Evolutionary conservation across 2,329 filamentous ascomycete species (phyloP).

Genomic region (Ceratocystis colombiana): DNA sequence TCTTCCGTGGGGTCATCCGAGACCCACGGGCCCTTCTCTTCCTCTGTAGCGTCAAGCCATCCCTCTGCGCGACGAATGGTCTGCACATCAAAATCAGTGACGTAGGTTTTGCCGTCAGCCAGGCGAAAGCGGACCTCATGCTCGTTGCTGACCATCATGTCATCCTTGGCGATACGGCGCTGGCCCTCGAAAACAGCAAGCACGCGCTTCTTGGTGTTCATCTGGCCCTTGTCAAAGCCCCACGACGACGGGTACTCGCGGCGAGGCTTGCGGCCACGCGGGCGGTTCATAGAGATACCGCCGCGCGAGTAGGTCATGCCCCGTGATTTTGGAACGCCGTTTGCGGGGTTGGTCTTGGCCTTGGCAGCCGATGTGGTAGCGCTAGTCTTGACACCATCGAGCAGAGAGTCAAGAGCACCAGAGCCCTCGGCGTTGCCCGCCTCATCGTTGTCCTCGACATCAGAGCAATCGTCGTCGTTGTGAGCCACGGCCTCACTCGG

Average conservation of each 20-base stretch:
- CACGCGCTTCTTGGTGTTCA: constrained; percentile 97
- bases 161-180: constrained; percentile 86
- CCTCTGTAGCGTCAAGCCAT: constrained; percentile 65
- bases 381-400: constrained; percentile 43
- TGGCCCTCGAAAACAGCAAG: constrained; percentile 84
- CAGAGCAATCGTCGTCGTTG: constrained; percentile 41
- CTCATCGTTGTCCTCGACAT: constrained; percentile 47
- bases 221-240: constrained; percentile 84
- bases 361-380: constrained; percentile 39
- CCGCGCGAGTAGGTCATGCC: constrained; percentile 71
- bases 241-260: constrained; percentile 90
- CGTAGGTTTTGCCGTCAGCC: constrained; percentile 63
- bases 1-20: constrained; percentile 57
- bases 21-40: constrained; percentile 80
- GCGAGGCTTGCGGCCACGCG: constrained; percentile 72
- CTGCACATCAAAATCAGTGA: constrained; percentile 87
- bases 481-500: constrained; percentile 42
- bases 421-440: constrained; percentile 34
- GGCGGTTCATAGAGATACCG: constrained; percentile 51
- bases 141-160: constrained; percentile 95
- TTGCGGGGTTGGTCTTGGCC: constrained; percentile 47
- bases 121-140: constrained; percentile 85
- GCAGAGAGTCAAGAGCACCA: constrained; percentile 31
- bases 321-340: constrained; percentile 55
- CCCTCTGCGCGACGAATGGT: constrained; percentile 81